Percentiles rank a stretch among this genome's conserved stretches.
phyloP scores from a whole-genome alignment of 2,329 filamentous ascomycete genomes.

The Exserohilum rostratum region DNA sequence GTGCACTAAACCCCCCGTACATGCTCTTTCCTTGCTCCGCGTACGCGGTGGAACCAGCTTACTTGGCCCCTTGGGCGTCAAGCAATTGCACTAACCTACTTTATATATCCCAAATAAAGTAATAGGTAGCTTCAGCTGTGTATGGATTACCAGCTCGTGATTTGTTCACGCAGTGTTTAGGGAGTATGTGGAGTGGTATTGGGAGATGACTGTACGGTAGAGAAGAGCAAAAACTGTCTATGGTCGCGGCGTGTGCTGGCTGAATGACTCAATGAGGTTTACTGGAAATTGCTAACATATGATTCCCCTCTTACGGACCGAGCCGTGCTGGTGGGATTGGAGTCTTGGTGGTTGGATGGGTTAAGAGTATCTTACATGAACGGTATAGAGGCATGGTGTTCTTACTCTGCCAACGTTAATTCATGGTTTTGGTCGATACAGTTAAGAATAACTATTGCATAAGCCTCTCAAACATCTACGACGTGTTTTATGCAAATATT shows the following conservation, averaged over 20 bases:
- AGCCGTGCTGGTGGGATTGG: background rate
- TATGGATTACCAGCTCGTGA: background rate
- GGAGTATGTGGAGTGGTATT: background rate
- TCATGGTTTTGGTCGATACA: background rate
- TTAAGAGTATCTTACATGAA: background rate
- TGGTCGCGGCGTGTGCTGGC: background rate
- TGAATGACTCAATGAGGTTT: background rate
- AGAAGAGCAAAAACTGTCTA: background rate
- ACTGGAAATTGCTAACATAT: background rate
- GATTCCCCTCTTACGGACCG: background rate
- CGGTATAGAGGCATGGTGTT: background rate
- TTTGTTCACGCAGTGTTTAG: background rate
- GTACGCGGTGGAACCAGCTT: background rate
- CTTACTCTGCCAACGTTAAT: background rate
- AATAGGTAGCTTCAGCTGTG: background rate
- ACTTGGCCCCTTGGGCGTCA: background rate
- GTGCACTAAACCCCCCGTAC: background rate
- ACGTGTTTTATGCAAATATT: background rate
- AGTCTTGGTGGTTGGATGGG: background rate
- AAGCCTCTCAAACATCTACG: background rate
- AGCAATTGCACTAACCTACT: too few species aligned
- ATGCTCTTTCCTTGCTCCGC: background rate
- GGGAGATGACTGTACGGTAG: background rate
- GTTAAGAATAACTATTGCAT: too few species aligned
- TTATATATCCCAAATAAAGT: background rate